phyloP scores from a whole-genome alignment of 2,329 filamentous ascomycete genomes.

The Scedosporium dehoogii region DNA sequence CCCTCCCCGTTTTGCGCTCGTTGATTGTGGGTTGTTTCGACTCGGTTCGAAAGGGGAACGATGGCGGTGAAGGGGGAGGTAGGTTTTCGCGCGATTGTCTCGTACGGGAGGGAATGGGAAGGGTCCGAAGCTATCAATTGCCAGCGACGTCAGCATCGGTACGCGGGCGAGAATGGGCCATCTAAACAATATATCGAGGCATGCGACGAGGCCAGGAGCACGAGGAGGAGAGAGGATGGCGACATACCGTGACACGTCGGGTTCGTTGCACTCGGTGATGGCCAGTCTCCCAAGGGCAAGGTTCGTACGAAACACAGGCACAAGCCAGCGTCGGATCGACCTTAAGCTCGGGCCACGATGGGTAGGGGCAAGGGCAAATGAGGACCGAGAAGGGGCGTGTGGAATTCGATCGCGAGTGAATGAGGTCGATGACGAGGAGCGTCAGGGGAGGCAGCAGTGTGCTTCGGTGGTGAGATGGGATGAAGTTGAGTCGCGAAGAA shows the following conservation, averaged over 20 bases:
- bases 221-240: background rate
- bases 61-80: background rate
- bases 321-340: background rate
- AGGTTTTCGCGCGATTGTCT: background rate
- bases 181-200: background rate
- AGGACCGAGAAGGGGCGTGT: background rate
- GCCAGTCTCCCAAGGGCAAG: background rate
- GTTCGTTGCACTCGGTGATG: background rate
- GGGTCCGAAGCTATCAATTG: background rate
- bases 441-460: background rate
- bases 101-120: background rate
- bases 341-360: background rate
- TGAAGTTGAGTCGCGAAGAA: background rate
- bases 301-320: background rate
- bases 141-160: background rate
- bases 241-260: slow-evolving; percentile 1
- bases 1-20: background rate
- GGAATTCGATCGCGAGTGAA: background rate
- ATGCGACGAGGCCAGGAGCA: background rate
- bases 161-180: background rate
- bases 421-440: background rate
- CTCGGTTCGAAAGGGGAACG: background rate
- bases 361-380: background rate
- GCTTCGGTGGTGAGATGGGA: background rate
- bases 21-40: background rate